These are phyloP conservation scores for Venturia asperata DNA, from an alignment of 2,329 filamentous ascomycete species.

Conservation along the genomic window DNA sequence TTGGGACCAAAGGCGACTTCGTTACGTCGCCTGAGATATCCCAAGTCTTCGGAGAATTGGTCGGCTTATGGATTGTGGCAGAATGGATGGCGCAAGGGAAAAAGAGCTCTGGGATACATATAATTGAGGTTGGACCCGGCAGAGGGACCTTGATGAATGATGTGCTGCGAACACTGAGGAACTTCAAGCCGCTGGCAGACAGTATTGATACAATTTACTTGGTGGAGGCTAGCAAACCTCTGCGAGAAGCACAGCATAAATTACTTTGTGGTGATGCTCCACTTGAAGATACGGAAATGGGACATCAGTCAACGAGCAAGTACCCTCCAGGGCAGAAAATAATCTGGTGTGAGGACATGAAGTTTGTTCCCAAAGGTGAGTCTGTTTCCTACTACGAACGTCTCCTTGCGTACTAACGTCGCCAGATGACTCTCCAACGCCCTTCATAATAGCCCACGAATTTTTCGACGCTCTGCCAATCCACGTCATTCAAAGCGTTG, in stretches of 20 bases:
- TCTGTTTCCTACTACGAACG: conserved; percentile 23
- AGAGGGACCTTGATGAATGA: conserved; percentile 96
- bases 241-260: conserved; percentile 70
- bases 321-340: conserved; percentile 63
- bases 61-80: conserved; percentile 90
- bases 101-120: conserved; percentile 65
- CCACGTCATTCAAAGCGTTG: conserved; percentile 80
- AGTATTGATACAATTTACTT: conserved; percentile 85
- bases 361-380: conserved; percentile 66
- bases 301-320: conserved; percentile 68
- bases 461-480: conserved; percentile 98
- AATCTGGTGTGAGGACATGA: conserved; percentile 84
- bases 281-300: conserved; percentile 64
- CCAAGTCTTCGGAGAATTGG: conserved; percentile 89
- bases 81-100: conserved; percentile 93
- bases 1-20: conserved; percentile 90
- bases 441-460: conserved; percentile 94
- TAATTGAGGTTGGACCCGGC: conserved; percentile 91
- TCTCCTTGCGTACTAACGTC: conserved; percentile 21
- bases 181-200: conserved; percentile 69
- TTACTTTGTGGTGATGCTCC: conserved; percentile 65
- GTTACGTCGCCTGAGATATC: conserved; percentile 97
- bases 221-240: conserved; percentile 80
- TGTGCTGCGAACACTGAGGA: conserved; percentile 80
- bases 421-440: conserved; percentile 60